These are phyloP conservation scores for Poa annua DNA, from an alignment of 176 grass and related monocot species.

Conservation along the genomic window DNA sequence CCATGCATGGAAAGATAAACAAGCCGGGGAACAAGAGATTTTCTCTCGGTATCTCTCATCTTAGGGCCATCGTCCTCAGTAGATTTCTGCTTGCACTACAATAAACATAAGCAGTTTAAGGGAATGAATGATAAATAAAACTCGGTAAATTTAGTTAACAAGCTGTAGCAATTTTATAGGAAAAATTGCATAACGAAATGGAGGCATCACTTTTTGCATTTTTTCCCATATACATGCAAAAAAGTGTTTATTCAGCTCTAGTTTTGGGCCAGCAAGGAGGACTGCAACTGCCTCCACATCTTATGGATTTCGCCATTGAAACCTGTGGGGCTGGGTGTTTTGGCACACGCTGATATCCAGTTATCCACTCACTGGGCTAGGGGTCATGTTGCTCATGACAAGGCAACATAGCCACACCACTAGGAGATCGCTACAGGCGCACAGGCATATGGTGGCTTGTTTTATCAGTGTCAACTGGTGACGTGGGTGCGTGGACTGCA, in stretches of 20 bases:
- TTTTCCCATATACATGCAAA: not conserved
- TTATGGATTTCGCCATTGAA: not conserved
- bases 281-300: not conserved
- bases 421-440: not conserved
- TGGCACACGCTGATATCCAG: not conserved
- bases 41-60: conserved; percentile 65
- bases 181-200: not conserved
- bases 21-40: conserved; percentile 83
- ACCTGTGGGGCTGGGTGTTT: not conserved
- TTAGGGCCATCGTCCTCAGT: conserved; percentile 50
- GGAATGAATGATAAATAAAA: not conserved
- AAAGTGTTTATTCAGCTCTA: not conserved
- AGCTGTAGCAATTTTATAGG: conserved; percentile 8
- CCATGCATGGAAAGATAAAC: conserved; percentile 77
- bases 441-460: not conserved
- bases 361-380: not conserved
- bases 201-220: not conserved
- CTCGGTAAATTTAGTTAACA: not conserved
- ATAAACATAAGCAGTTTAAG: conserved; percentile 18
- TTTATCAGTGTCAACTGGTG: not conserved
- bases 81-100: conserved; percentile 67
- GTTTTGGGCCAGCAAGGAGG: not conserved
- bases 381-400: not conserved
- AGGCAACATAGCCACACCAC: conserved; percentile 3
- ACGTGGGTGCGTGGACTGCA: not conserved